Conservation (phyloP, 768 basidiomycete genomes). For the Collybia sordida region DNA sequence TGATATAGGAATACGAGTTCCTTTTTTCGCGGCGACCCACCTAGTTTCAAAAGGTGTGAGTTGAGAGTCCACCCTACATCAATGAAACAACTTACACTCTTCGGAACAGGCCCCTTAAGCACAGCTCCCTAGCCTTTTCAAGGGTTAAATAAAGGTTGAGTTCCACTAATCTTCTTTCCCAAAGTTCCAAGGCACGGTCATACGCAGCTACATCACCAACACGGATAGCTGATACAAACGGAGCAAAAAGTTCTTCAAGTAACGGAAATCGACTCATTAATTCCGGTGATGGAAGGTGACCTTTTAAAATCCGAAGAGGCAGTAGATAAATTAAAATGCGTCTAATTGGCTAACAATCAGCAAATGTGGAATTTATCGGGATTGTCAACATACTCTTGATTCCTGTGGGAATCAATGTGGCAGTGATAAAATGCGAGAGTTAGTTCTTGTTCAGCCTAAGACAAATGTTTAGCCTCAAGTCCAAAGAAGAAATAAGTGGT, state of each 20-base stretch:
- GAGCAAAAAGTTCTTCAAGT: slow-evolving; percentile 69
- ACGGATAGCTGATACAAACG: slow-evolving; percentile 80
- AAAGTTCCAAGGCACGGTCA: slow-evolving; percentile 71
- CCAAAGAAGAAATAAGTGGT: background rate
- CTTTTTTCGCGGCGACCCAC: slow-evolving; percentile 76
- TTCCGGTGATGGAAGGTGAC: slow-evolving; percentile 75
- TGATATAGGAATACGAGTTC: slow-evolving; percentile 75
- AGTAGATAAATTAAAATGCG: slow-evolving; percentile 90
- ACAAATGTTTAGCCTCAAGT: background rate
- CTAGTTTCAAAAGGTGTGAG: slow-evolving; percentile 36
- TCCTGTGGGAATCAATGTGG: slow-evolving; percentile 62
- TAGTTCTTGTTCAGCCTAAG: slow-evolving; percentile 81
- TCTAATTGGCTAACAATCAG: slow-evolving; percentile 36
- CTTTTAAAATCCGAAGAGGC: slow-evolving; percentile 84
- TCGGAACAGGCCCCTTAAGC: slow-evolving; percentile 79
- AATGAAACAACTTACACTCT: slow-evolving; percentile 52
- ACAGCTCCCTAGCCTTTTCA: slow-evolving; percentile 86
- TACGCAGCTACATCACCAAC: slow-evolving; percentile 77
- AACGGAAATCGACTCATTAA: slow-evolving; percentile 74
- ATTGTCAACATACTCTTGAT: slow-evolving; percentile 68
- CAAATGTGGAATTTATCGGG: background rate
- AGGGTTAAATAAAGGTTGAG: slow-evolving; percentile 85
- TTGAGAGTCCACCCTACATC: background rate
- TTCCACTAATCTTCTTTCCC: slow-evolving; percentile 76
- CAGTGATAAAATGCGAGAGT: slow-evolving; percentile 87